Conservation (phyloP, 305 asterid species). For the Solanum chacoense region DNA sequence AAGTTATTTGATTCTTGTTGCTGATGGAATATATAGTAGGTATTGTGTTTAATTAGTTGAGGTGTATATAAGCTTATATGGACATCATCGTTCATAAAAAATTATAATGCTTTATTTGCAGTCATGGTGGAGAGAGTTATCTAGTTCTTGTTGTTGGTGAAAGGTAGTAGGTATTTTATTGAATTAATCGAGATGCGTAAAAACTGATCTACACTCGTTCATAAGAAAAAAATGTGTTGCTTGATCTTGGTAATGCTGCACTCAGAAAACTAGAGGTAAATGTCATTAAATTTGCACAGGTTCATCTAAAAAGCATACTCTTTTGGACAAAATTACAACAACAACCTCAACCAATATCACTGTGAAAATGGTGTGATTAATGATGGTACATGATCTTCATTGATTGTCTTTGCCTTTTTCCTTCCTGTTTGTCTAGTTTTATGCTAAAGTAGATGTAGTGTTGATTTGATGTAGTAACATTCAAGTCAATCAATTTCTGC, state of each 20-base stretch:
- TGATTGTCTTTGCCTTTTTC: background rate
- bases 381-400: background rate
- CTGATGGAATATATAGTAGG: background rate
- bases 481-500: background rate
- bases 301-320: slow-evolving; percentile 15
- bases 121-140: background rate
- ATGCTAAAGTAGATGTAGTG: background rate
- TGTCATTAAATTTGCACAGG: slow-evolving; percentile 26
- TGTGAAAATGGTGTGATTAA: background rate
- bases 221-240: background rate
- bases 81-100: background rate
- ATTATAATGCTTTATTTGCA: slow-evolving; percentile 4
- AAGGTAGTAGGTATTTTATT: too few species aligned
- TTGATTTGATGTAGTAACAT: background rate
- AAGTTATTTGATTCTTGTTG: background rate
- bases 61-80: background rate
- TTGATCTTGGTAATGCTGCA: slow-evolving; percentile 37
- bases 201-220: accelerated
- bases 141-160: accelerated
- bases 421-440: background rate
- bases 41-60: background rate
- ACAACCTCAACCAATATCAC: background rate
- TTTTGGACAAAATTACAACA: background rate
- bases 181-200: background rate
- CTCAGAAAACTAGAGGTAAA: slow-evolving; percentile 30